Evolutionary conservation across 2,329 filamentous ascomycete species (phyloP), one percentile per base, ranked within the genome.

Genomic region (Trichoderma sp.): DNA sequence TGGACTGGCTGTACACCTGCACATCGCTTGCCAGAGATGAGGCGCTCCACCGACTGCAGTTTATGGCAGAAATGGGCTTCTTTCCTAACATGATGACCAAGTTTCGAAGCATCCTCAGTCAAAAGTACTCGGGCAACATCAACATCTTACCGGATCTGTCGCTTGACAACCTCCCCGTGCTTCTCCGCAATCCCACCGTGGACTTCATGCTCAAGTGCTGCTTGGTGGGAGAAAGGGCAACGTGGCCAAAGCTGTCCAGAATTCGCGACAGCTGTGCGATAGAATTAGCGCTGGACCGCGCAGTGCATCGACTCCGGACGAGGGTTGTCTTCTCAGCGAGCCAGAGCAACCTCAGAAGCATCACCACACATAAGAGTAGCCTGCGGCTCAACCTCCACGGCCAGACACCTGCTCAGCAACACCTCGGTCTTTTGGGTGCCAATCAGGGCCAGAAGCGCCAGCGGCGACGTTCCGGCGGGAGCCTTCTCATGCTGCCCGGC

Each of bases 101-200:
- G 74, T 82, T 89, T 24, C 85, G 87, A 48, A 93, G 91, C 1
- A 88, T 98, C 17, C 82, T 98, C 57, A 93, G 88, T 68, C 94
- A 98, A 72, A 92, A 90, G 68, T 98, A 98, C 73, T 93, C 91
- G 2, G 94, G 94, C 7, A 93, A 98, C 76, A 97, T 98, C 74
- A 98, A 93, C 51, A 97, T 98, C 62, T 82, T 96, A 39, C 93
- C 93, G 0, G 87, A 92, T 62, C 89, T 96, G 65, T 85, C 85
- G 5, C 87, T 90, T 60, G 83, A 87, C 7, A 89, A 96, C 67
- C 85, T 96, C 24, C 89, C 90, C 0, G 84, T 85, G 9, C 88
- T 97, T 28, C 81, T 98, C 51, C 89, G 85, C 68, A 98, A 98
- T 66, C 94, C 94, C 1, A 93, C 90, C 0, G 80, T 87, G 0